Conservation (phyloP, 768 basidiomycete species). For the Podaxis sp. region DNA sequence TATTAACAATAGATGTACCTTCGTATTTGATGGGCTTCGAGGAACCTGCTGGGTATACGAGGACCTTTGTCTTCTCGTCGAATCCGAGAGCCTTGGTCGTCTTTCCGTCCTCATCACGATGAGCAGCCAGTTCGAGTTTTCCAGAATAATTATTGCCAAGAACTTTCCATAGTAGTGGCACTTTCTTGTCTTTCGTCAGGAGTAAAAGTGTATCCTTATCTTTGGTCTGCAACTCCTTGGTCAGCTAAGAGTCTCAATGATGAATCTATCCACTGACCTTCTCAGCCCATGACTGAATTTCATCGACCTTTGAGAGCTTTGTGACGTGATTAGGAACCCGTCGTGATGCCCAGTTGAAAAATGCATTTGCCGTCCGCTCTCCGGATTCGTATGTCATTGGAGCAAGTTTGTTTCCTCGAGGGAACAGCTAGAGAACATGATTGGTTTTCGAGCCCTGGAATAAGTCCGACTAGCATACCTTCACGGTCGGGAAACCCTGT, state of each 20-base stretch:
- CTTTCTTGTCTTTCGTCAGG: slow-evolving; percentile 69
- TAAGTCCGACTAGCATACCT: slow-evolving; percentile 37
- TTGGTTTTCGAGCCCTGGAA: too few relatives aligned
- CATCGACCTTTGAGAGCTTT: slow-evolving; percentile 49
- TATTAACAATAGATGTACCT: slow-evolving; percentile 37
- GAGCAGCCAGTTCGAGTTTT: slow-evolving; percentile 55
- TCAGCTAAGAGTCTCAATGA: background rate
- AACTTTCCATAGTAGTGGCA: slow-evolving; percentile 78
- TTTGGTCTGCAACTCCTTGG: slow-evolving; percentile 18
- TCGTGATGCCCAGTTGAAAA: slow-evolving; percentile 74
- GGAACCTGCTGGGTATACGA: slow-evolving; percentile 65
- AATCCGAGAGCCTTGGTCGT: slow-evolving; percentile 45
- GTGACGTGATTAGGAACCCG: slow-evolving; percentile 71
- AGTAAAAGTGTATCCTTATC: slow-evolving; percentile 57
- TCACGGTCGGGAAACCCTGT: slow-evolving; percentile 92
- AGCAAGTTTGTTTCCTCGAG: slow-evolving; percentile 60
- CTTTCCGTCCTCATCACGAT: slow-evolving; percentile 62
- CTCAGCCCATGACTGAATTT: slow-evolving; percentile 64
- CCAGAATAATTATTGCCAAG: slow-evolving; percentile 69
- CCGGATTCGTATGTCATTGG: slow-evolving; percentile 62
- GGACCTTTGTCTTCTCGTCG: slow-evolving; percentile 58
- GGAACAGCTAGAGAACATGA: slow-evolving; percentile 54
- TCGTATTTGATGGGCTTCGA: slow-evolving; percentile 57
- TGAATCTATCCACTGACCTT: slow-evolving; percentile 41
- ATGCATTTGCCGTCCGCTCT: slow-evolving; percentile 65